Conservation (phyloP, 352 stramenopile genomes). For the Phytophthora ramorum region DNA sequence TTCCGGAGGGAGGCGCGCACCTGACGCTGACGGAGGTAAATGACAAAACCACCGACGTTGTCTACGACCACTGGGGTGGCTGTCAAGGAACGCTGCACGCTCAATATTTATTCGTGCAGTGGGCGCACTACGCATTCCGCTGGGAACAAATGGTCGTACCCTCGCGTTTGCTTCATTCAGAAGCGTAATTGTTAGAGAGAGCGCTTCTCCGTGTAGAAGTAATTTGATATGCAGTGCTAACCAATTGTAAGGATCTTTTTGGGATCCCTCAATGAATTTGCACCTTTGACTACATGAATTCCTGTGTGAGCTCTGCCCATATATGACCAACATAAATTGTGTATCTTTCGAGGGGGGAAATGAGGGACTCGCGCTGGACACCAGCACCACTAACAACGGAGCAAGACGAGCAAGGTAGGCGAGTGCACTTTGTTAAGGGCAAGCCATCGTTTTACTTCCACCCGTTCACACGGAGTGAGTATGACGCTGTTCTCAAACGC, state of each 20-base stretch:
- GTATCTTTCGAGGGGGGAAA: no score
- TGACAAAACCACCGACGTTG: constrained; percentile 22
- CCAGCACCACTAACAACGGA: not conserved
- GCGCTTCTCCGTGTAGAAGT: no score
- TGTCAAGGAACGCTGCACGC: constrained; percentile 43
- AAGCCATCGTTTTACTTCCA: constrained; percentile 34
- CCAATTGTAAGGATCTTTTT: no score
- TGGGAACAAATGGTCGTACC: constrained; percentile 22
- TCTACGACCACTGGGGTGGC: no score
- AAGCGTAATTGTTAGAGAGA: no score
- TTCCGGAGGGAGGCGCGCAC: constrained; percentile 33
- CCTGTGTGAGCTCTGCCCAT: no score
- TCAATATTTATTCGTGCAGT: constrained; percentile 56
- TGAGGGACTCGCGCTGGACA: not conserved
- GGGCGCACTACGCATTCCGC: constrained; percentile 43
- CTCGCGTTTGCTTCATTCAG: constrained; percentile 1
- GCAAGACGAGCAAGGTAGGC: not conserved
- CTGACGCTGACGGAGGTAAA: constrained; percentile 33
- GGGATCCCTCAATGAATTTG: no score
- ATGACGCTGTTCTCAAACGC: constrained; percentile 15
- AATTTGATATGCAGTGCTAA: no score
- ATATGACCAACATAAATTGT: no score
- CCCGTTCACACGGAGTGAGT: constrained; percentile 19
- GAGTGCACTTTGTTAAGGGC: constrained; percentile 19
- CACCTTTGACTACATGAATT: no score